phyloP scores from a whole-genome alignment of 306 rosid genomes.

The Parietaria judaica region DNA sequence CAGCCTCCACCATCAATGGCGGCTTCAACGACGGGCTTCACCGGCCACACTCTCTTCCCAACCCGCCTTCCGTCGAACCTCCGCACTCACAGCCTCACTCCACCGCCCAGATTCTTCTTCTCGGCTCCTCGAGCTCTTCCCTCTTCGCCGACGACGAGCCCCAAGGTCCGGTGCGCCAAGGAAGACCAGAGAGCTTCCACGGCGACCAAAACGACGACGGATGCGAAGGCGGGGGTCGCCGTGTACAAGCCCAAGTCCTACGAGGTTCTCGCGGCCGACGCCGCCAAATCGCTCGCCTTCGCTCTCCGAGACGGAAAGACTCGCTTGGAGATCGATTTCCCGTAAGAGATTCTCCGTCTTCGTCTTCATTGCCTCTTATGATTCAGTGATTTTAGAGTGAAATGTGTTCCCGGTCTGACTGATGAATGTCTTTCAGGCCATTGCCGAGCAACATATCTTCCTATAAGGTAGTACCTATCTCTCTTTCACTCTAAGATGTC shows the following conservation, averaged over 20 bases:
- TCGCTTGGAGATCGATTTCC: slow-evolving; percentile 91
- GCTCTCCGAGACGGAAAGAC: slow-evolving; percentile 66
- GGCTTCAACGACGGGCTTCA: slow-evolving; percentile 17
- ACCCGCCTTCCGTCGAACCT: background rate
- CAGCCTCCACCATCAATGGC: background rate
- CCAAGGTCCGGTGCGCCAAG: slow-evolving; percentile 37
- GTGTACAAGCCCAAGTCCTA: slow-evolving; percentile 87
- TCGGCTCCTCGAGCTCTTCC: slow-evolving; percentile 10
- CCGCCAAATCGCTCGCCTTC: slow-evolving; percentile 63
- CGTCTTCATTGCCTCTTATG: background rate
- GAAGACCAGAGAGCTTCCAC: slow-evolving; percentile 28
- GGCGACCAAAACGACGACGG: background rate
- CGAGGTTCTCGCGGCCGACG: slow-evolving; percentile 66
- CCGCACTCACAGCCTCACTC: slow-evolving; percentile 13
- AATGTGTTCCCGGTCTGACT: background rate
- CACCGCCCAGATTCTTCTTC: slow-evolving; percentile 15
- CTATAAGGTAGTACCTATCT: slow-evolving; percentile 74
- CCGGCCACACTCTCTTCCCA: slow-evolving; percentile 12
- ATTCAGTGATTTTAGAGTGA: slow-evolving; percentile 4
- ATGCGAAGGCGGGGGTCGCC: slow-evolving; percentile 62
- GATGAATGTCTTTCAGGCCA: slow-evolving; percentile 47
- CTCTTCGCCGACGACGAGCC: slow-evolving; percentile 1
- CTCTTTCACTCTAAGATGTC: slow-evolving; percentile 14
- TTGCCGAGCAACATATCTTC: slow-evolving; percentile 79
- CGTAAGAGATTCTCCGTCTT: slow-evolving; percentile 30